Conservation (phyloP, 768 basidiomycete genomes). For the Dentipellis fragilis region DNA sequence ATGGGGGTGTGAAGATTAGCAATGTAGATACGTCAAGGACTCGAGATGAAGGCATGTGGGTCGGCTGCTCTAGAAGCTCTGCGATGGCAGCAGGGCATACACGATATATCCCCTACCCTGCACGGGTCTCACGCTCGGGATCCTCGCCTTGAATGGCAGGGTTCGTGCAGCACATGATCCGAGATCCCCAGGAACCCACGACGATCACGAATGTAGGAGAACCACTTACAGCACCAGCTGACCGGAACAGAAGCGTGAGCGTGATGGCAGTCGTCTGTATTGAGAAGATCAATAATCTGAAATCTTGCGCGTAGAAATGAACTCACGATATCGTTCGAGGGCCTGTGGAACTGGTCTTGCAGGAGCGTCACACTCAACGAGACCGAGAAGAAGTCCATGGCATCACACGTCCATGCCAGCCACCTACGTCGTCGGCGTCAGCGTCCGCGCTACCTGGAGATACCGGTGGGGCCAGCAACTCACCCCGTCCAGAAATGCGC, state of each 20-base stretch:
- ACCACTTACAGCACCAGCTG: conserved; percentile 17
- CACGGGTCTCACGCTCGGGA: not conserved
- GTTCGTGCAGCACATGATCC: not conserved
- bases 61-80: not conserved
- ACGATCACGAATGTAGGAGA: conserved; percentile 7
- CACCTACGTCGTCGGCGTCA: conserved; percentile 33
- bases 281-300: conserved; percentile 4
- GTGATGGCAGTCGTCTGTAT: conserved; percentile 31
- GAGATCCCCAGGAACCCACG: not conserved
- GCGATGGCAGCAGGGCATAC: not conserved
- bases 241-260: conserved; percentile 37
- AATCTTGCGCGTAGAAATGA: not conserved
- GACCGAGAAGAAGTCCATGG: conserved; percentile 80
- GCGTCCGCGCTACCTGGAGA: not conserved
- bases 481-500: conserved; percentile 49
- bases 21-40: not conserved
- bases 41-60: not conserved
- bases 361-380: conserved; percentile 46
- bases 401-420: conserved; percentile 83
- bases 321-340: conserved; percentile 34
- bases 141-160: not conserved
- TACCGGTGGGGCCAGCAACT: not conserved
- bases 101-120: not conserved
- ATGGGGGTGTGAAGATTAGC: not conserved
- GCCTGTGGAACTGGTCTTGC: conserved; percentile 33